Evolutionary conservation across 139 green algal genomes (phyloP), one percentile per base, ranked within the genome.

Genomic region (Pseudopediastrum boryanum): DNA sequence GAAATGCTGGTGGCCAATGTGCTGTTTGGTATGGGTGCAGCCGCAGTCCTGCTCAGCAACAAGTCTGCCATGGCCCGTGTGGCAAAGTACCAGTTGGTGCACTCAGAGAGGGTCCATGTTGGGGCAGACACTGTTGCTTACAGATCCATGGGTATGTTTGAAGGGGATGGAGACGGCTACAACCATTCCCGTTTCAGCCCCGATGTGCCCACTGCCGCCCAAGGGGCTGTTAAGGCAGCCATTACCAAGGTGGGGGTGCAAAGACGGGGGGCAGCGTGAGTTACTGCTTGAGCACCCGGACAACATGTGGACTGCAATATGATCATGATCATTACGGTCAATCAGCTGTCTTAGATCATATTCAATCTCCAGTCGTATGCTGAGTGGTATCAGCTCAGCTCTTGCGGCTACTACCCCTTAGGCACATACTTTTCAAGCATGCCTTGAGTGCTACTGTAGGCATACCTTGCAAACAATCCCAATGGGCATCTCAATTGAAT

Each of bases 81-180:
- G 2, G 83, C 88, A 61, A 93, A 93, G 86, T 96, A 95, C 76
- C 36, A 85, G 73, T 85, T 96, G 77, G 64, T 90, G 72, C 83
- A 93, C 64, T 44, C 85, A 31, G 85, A 90, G 25, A 70, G 90
- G n/a, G 84, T 89, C 42, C 89, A 95, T 75, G 64, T 89, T 46
- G 92, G 88, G n/a, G 4, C 16, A 4, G 39, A 29, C 0, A 61
- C 81, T 23, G 72, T 66, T 25, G 75, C 79, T 1, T 80, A 80
- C 83, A 75, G 71, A 75, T 87, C 35, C 38, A 69, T 61, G 19
- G 38, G 66, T 5, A 68, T 41, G 58, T 89, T 68, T 67, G 54
- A 56, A 0, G 69, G 75, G 0, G 84, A 89, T 56, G 0, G 7
- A 3, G 75, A 76, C 27, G 84, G 84, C 33, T 43, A 85, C 67